Percentiles rank a stretch among this genome's conserved stretches.
Conservation (phyloP, 306 rosid genomes). For the Styphnolobium japonicum region DNA sequence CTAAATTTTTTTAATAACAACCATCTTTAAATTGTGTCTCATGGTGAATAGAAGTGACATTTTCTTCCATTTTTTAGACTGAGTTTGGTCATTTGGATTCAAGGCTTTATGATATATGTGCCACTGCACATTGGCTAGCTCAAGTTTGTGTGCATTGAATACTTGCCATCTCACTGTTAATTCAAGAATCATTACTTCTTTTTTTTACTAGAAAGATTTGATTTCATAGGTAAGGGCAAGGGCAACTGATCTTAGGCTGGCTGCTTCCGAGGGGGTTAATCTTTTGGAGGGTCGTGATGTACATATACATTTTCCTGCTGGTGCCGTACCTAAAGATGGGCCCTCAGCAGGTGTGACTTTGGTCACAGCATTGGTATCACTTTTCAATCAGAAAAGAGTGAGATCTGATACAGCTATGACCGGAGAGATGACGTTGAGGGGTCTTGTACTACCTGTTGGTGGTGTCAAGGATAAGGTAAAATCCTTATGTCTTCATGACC, state of each 20-base stretch:
- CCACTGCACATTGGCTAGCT: background rate
- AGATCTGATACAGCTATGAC: constrained; percentile 99
- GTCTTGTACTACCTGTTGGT: constrained; percentile 95
- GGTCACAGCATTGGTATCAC: constrained; percentile 90
- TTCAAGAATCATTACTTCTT: constrained; percentile 8
- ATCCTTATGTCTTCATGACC: background rate
- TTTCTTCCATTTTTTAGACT: background rate
- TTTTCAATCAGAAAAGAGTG: constrained; percentile 73
- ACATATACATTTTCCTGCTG: constrained; percentile 97
- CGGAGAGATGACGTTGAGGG: constrained; percentile 98
- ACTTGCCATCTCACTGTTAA: constrained; percentile 15
- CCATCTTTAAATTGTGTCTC: background rate
- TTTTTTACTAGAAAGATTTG: constrained; percentile 22
- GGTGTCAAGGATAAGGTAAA: constrained; percentile 97
- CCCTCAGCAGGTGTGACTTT: constrained; percentile 99
- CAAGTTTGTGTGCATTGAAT: constrained; percentile 15
- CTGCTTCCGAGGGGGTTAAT: constrained; percentile 59
- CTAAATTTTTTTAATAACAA: background rate
- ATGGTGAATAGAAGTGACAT: background rate
- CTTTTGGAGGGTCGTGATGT: constrained; percentile 89
- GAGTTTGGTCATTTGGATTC: constrained; percentile 15
- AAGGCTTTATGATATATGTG: background rate
- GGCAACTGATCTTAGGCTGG: constrained; percentile 70
- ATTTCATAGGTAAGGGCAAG: constrained; percentile 79
- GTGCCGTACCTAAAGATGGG: constrained; percentile 99